Evolutionary conservation across 371 early-diverging fungal genomes (phyloP).

Genomic region (Mycotypha africana): DNA sequence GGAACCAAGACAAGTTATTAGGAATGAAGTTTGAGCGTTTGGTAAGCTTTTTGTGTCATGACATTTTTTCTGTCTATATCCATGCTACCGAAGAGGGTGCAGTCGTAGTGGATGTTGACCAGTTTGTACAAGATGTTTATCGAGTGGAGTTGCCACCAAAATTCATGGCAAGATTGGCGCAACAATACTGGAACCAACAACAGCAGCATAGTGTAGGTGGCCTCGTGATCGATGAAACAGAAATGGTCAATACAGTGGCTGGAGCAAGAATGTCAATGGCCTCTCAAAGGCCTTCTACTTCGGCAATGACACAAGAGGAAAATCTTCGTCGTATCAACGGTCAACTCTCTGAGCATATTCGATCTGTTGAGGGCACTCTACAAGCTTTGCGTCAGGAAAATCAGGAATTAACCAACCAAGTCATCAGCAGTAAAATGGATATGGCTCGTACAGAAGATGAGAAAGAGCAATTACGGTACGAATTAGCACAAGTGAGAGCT

Average conservation of each 20-base stretch:
- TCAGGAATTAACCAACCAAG: slow-evolving; percentile 51
- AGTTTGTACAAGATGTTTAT: slow-evolving; percentile 28
- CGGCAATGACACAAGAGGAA: slow-evolving; percentile 40
- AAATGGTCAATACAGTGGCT: slow-evolving; percentile 31
- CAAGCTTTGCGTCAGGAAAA: slow-evolving; percentile 66
- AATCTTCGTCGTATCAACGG: slow-evolving; percentile 65
- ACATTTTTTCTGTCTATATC: slow-evolving; percentile 65
- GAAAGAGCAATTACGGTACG: slow-evolving; percentile 53
- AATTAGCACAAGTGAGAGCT: slow-evolving; percentile 36
- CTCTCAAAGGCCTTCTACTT: too few species aligned
- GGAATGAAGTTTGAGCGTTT: slow-evolving; percentile 75
- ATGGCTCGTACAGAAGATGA: slow-evolving; percentile 48
- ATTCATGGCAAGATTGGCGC: slow-evolving; percentile 29
- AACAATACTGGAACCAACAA: slow-evolving; percentile 23
- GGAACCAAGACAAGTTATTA: slow-evolving; percentile 72
- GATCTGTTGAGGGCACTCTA: slow-evolving; percentile 53
- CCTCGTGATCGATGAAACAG: too few species aligned
- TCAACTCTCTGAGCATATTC: slow-evolving; percentile 56
- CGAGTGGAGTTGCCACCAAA: slow-evolving; percentile 36
- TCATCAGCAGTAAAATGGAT: slow-evolving; percentile 51
- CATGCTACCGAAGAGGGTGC: not conserved
- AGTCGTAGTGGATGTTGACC: slow-evolving; percentile 38
- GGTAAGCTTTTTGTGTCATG: slow-evolving; percentile 78
- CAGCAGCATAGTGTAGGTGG: too few species aligned
- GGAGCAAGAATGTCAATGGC: slow-evolving; percentile 14